phyloP scores from a whole-genome alignment of 2,329 filamentous ascomycete species.

The Colletotrichum sp. region DNA sequence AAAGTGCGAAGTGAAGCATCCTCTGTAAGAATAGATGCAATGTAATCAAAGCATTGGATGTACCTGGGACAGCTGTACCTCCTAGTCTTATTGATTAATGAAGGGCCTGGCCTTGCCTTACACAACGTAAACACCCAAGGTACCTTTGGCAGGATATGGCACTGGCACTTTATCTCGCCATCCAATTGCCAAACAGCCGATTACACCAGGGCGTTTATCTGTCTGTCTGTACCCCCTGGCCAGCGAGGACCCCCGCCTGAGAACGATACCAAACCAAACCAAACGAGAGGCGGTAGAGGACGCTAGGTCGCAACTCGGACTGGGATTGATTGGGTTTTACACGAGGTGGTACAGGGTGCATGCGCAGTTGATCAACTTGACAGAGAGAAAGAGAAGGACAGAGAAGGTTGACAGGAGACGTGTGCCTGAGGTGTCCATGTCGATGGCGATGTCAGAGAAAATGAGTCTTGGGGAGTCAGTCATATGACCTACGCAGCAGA shows the following conservation, averaged over 20 bases:
- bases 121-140: neutral
- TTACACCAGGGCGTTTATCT: neutral
- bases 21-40: neutral
- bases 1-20: neutral
- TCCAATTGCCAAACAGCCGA: neutral
- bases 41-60: neutral
- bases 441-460: neutral
- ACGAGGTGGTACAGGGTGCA: neutral
- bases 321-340: constrained; percentile 8
- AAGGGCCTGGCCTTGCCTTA: neutral
- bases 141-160: neutral
- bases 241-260: neutral
- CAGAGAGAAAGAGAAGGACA: neutral
- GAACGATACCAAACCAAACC: neutral
- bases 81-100: neutral
- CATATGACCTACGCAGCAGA: neutral
- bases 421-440: neutral
- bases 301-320: constrained; percentile 6
- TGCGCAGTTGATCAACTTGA: neutral
- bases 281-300: neutral
- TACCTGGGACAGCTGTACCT: neutral
- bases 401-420: neutral
- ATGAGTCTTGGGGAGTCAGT: neutral
- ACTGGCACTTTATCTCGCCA: neutral
- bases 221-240: neutral